Conservation (phyloP, 2,329 filamentous ascomycete genomes). For the Arthrobotrys conoides region DNA sequence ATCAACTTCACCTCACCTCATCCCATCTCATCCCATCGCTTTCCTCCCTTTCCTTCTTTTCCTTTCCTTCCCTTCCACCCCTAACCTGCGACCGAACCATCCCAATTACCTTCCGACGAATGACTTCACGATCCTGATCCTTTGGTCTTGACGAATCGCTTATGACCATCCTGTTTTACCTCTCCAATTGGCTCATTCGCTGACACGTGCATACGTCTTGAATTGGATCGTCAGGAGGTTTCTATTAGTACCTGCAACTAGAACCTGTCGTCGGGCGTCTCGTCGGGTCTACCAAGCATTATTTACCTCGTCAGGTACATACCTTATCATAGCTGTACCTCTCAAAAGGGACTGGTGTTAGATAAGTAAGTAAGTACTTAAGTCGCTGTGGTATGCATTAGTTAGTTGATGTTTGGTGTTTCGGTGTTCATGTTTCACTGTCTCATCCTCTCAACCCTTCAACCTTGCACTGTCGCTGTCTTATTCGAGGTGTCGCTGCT, state of each 20-base stretch:
- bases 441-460: not conserved
- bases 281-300: not conserved
- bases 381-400: too few species aligned
- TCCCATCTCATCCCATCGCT: slow-evolving; percentile 14
- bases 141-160: slow-evolving; percentile 8
- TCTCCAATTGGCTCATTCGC: slow-evolving; percentile 16
- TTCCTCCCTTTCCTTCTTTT: not conserved
- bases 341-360: too few species aligned
- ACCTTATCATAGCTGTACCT: too few species aligned
- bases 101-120: not conserved
- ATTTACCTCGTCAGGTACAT: not conserved
- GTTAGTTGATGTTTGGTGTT: too few species aligned
- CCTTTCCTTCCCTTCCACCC: not conserved
- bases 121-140: slow-evolving; percentile 1
- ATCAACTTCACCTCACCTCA: slow-evolving; percentile 4
- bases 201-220: slow-evolving; percentile 16
- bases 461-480: not conserved
- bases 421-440: not conserved
- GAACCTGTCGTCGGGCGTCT: not conserved
- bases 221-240: slow-evolving; percentile 52
- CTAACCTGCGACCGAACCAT: not conserved
- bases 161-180: not conserved
- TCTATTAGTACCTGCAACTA: not conserved
- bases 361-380: too few species aligned
- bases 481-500: slow-evolving; percentile 12